Percentiles rank a stretch among this genome's conserved stretches.
These are phyloP conservation scores for Ustilago curta DNA, from an alignment of 1,284 basidiomycete genomes.

Conservation along the genomic window DNA sequence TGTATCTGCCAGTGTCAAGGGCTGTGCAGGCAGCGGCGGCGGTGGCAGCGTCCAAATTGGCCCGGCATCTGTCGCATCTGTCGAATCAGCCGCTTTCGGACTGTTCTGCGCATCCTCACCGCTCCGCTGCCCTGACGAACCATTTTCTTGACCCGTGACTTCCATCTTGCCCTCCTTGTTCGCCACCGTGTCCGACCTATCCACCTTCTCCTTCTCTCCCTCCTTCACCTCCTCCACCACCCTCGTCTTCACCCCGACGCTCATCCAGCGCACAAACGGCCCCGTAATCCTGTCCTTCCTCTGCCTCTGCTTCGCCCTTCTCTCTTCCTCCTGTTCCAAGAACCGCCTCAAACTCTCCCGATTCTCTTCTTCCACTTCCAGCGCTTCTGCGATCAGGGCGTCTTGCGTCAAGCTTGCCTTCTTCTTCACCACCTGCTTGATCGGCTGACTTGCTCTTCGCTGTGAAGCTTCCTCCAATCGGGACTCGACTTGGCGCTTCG, in stretches of 20 bases:
- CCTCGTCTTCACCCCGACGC: slow-evolving; percentile 70
- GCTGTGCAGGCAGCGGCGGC: not conserved
- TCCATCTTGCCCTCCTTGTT: not conserved
- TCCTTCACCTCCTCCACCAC: slow-evolving; percentile 25
- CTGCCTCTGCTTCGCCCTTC: slow-evolving; percentile 77
- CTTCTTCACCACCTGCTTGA: slow-evolving; percentile 32
- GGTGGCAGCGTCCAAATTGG: not conserved
- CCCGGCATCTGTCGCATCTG: not conserved
- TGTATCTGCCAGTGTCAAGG: not conserved
- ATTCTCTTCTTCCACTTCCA: slow-evolving; percentile 87
- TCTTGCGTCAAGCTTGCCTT: slow-evolving; percentile 76
- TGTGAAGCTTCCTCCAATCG: slow-evolving; percentile 74
- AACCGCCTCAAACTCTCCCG: slow-evolving; percentile 82
- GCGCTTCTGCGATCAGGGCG: slow-evolving; percentile 81
- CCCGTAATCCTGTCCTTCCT: slow-evolving; percentile 76
- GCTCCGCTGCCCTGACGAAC: not conserved
- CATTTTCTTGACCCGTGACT: not conserved
- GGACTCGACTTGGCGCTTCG: slow-evolving; percentile 58
- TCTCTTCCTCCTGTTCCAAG: slow-evolving; percentile 82
- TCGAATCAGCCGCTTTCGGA: not conserved
- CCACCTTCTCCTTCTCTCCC: slow-evolving; percentile 1
- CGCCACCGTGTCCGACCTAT: not conserved
- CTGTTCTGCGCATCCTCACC: not conserved
- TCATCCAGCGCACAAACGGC: slow-evolving; percentile 80
- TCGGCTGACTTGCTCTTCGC: slow-evolving; percentile 72